Evolutionary conservation across 2,329 filamentous ascomycete species (phyloP).

Genomic region (Verticillium tricorpus): DNA sequence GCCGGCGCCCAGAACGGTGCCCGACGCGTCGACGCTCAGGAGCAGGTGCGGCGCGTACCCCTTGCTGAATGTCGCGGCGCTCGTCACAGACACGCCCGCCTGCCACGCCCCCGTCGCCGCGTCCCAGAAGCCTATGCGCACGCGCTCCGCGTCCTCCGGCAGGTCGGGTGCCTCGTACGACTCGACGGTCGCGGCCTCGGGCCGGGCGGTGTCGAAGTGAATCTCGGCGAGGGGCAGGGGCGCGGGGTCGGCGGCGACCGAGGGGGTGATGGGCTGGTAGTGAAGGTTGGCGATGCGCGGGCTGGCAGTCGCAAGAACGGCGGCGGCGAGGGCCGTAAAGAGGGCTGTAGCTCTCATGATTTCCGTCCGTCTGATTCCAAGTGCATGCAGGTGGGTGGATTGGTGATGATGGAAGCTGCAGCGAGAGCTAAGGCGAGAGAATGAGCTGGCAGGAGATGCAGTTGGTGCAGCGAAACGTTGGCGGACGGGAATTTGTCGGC

Average conservation of each 20-base stretch:
- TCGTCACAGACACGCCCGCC: conserved; percentile 51
- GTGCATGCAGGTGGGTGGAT: not conserved
- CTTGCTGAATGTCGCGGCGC: conserved; percentile 54
- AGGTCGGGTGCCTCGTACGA: conserved; percentile 55
- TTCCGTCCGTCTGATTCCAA: not conserved
- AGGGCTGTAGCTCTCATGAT: conserved; percentile 37
- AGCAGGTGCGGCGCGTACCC: conserved; percentile 56
- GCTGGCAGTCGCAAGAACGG: conserved; percentile 31
- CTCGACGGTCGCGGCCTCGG: conserved; percentile 39
- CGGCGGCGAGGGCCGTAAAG: conserved; percentile 37
- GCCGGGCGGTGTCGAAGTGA: conserved; percentile 44
- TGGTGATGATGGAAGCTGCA: not conserved
- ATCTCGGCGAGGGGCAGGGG: conserved; percentile 51
- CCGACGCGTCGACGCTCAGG: conserved; percentile 42
- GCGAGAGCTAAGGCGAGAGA: not conserved
- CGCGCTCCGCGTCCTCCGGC: conserved; percentile 37
- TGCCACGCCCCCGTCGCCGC: conserved; percentile 39
- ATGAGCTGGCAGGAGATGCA: not conserved
- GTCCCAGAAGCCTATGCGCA: conserved; percentile 57
- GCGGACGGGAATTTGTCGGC: not conserved
- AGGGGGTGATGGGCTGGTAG: conserved; percentile 44
- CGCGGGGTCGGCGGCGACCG: conserved; percentile 17
- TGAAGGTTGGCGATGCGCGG: conserved; percentile 47
- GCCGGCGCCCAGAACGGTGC: conserved; percentile 44
- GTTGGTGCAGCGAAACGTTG: not conserved